Base-by-base conservation (phyloP, 306 rosid species). In the Quercus dentata region DNA sequence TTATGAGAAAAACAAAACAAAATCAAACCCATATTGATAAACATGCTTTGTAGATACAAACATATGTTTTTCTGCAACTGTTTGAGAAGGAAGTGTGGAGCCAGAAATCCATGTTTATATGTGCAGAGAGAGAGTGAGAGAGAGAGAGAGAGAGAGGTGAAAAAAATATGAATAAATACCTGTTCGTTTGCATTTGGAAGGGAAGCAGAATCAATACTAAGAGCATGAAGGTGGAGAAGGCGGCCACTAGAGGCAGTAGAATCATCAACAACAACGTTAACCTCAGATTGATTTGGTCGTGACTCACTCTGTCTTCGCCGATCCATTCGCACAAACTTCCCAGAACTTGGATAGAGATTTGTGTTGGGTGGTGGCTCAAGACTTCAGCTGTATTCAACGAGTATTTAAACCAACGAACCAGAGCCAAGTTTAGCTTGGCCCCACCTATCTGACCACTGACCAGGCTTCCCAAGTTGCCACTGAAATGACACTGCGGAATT, bases 291-390 rank as follows among this genome's bases (percentile, higher is more conserved):
- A 58, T 44, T n/a, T 19, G 7, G 64, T 69, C 81, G 23, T 12
- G 83, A 71, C 41, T 57, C 55, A 20, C 75, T 57, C 3, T n/a
- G 20, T 17, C 28, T 14, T 54, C 51, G 81, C 18, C 69, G 67
- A 76, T 85, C 74, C 88, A 82, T 85, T 56, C 54, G 0, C 54
- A 49, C 46, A 38, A 38, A 38, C 46, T 2, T 38, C 46, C 46
- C 0, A 38, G 2, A 38, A 2, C 46, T 38, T 2, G 44, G 2
- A 38, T 38, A 38, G 44, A 6, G 9, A 1, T 38, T 35, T 38
- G 2, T 6, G 0, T 38, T 1, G 44, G 10, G 44, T 38, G 44
- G 44, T 6, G 44, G 10, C 44, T 38, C 10, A 38, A 23, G 10
- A 8, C 3, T 38, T 38, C 11, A 7, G 46, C 8, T 7, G 46